A percentile compares a stretch with the other conserved stretches of the same genome.
phyloP scores from a whole-genome alignment of 306 rosid species.

The Castanopsis chinensis region DNA sequence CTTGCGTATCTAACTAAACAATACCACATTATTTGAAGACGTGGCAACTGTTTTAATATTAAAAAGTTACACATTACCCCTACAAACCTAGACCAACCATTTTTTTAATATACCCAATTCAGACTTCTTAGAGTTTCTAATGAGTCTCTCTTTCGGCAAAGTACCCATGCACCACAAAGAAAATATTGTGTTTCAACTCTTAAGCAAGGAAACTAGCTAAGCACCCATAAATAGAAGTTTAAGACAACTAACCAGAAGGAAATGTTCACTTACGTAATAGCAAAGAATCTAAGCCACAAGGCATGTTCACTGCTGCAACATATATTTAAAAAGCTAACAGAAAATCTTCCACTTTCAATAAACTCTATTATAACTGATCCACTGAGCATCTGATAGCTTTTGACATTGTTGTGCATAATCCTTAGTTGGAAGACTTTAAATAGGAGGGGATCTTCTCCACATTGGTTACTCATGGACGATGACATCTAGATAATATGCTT shows the following conservation, averaged over 20 bases:
- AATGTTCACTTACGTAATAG: conserved; percentile 33
- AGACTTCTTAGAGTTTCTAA: too few species aligned
- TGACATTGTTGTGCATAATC: conserved; percentile 32
- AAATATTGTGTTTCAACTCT: too few species aligned
- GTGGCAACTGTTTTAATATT: too few species aligned
- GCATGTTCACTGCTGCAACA: conserved; percentile 25
- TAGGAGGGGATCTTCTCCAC: too few species aligned
- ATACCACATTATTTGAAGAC: too few species aligned
- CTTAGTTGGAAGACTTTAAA: conserved; percentile 30
- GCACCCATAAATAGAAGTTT: conserved; percentile 8
- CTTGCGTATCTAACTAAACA: too few species aligned
- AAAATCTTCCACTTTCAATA: conserved; percentile 33
- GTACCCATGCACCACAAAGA: too few species aligned
- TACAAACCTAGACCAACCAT: too few species aligned
- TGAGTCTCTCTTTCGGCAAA: too few species aligned
- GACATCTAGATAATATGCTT: conserved; percentile 32
- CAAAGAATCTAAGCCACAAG: conserved; percentile 35
- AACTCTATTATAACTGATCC: conserved; percentile 28
- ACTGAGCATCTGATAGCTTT: conserved; percentile 28
- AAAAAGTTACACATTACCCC: too few species aligned
- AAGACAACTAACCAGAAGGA: conserved; percentile 18
- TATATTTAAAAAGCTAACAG: conserved; percentile 28
- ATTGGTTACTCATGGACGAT: conserved; percentile 33
- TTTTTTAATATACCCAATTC: too few species aligned
- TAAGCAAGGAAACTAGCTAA: background rate